These are phyloP conservation scores for Aureococcus anophagefferens DNA, from an alignment of 108 stramenopile species.

Conservation along the genomic window DNA sequence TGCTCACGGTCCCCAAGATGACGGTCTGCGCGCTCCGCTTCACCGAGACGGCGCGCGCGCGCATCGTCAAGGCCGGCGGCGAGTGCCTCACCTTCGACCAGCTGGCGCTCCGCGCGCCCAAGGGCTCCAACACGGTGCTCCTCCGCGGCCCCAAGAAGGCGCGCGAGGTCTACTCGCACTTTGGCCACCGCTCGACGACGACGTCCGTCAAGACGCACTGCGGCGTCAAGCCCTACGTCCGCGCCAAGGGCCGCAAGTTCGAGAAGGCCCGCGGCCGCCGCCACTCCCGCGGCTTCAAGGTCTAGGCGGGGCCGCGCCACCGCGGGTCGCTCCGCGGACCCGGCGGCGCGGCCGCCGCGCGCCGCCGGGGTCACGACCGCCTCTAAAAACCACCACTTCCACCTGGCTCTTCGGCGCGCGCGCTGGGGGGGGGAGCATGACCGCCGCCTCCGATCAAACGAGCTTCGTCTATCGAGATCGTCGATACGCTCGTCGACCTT, in stretches of 20 bases:
- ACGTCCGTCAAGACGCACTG: slow-evolving; percentile 78
- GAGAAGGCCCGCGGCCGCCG: slow-evolving; percentile 99
- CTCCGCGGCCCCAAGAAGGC: slow-evolving; percentile 93
- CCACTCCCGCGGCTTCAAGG: slow-evolving; percentile 92
- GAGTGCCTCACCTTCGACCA: slow-evolving; percentile 99
- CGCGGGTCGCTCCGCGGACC: too few species aligned
- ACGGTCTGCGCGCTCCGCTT: slow-evolving; percentile 91
- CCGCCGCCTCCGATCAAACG: too few species aligned
- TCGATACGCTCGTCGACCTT: too few species aligned
- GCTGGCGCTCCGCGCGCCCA: slow-evolving; percentile 89
- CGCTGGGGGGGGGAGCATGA: too few species aligned
- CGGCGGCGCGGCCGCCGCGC: too few species aligned
- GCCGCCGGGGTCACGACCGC: too few species aligned
- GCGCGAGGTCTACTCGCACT: slow-evolving; percentile 89
- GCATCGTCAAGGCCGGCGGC: slow-evolving; percentile 93
- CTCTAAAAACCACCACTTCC: too few species aligned
- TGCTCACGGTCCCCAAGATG: slow-evolving; percentile 86
- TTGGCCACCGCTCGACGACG: slow-evolving; percentile 74
- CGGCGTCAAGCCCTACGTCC: slow-evolving; percentile 93
- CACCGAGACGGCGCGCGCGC: slow-evolving; percentile 93
- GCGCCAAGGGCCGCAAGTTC: slow-evolving; percentile 99
- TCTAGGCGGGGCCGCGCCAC: too few species aligned
- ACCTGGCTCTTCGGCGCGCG: too few species aligned
- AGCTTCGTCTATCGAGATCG: too few species aligned
- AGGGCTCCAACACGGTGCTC: slow-evolving; percentile 89